phyloP scores from a whole-genome alignment of 208 protist genomes.

The Vickermania spadyakhi region DNA sequence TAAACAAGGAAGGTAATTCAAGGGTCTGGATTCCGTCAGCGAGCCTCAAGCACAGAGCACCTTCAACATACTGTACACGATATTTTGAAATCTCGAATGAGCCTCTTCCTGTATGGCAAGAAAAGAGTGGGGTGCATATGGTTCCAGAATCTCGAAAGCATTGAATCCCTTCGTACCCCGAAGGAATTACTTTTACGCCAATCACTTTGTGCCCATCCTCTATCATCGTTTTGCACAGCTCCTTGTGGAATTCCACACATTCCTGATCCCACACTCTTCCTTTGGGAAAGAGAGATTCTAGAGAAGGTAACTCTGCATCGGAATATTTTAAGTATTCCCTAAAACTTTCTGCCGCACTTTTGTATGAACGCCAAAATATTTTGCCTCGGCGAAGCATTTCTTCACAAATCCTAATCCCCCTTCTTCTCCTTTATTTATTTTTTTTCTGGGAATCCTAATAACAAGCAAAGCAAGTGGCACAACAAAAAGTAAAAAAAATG shows the following conservation, averaged over 20 bases:
- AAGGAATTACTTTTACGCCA: slow-evolving; percentile 66
- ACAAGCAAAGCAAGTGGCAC: background rate
- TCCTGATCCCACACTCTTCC: slow-evolving; percentile 18
- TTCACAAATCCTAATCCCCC: no score
- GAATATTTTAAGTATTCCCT: slow-evolving; percentile 50
- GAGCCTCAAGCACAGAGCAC: slow-evolving; percentile 42
- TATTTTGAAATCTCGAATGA: slow-evolving; percentile 27
- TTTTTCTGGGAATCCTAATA: background rate
- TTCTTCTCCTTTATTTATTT: background rate
- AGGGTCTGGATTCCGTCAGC: slow-evolving; percentile 10
- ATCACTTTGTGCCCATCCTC: slow-evolving; percentile 36
- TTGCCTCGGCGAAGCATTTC: slow-evolving; percentile 15
- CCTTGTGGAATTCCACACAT: slow-evolving; percentile 53
- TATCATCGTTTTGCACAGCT: slow-evolving; percentile 49
- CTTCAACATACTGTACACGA: slow-evolving; percentile 65
- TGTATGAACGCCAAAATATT: slow-evolving; percentile 17
- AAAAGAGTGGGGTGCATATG: slow-evolving; percentile 64
- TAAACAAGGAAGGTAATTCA: slow-evolving; percentile 9
- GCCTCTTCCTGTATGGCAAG: slow-evolving; percentile 25
- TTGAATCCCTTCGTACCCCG: slow-evolving; percentile 25
- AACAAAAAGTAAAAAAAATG: slow-evolving; percentile 2
- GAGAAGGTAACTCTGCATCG: slow-evolving; percentile 45
- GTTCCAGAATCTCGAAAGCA: slow-evolving; percentile 29
- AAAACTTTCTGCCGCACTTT: slow-evolving; percentile 30
- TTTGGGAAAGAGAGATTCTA: slow-evolving; percentile 67